Base-by-base conservation (phyloP, 768 basidiomycete species). In the Terana coerulea region DNA sequence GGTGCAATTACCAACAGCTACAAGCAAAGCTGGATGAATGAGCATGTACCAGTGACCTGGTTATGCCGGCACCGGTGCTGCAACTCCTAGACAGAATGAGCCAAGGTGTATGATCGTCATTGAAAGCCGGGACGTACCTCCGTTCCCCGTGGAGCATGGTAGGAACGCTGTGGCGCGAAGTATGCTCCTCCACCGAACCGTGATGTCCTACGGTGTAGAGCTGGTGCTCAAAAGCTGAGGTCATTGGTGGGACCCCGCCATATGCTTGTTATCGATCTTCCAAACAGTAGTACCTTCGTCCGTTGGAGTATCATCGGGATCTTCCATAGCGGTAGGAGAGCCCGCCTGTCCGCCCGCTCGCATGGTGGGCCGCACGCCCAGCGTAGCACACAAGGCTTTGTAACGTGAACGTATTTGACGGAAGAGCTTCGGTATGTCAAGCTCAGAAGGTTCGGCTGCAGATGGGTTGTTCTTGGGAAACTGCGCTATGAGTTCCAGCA, bases 391-490 rank as follows among this genome's bases (percentile, higher is more conserved):
- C 33, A 95, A 80, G 0, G 83, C 78, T 61, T 86, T 88, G 69
- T 98, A 97, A 56, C 88, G 79, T 1, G 93, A 90, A 35, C 91
- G 80, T 53, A 98, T 94, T 55, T 90, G 83, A 24, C 84, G 79
- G 56, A 95, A 82, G 24, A 94, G 78, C 49, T 80, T 81, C 8
- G 83, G 69, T 39, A 95, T 79, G 66, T 97, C 93, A 14, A 86
- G 42, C 21, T 84, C 81, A 1, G 71, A 61, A n/a, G 62, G 54
- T 21, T 69, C 64, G 4, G 70, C 56, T 0, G 73, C 64, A 42
- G 82, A 79, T 26, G 90, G 88, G 66, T 98, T 97, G 46, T 74
- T 68, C 21, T 71, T 77, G 1, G 95, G 95, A 64, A 97, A 97
- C 49, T 79, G 77, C 1, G 75, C 68, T 34, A 93, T 83, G 37